Evolutionary conservation across 129 eudicot species (phyloP).

Genomic region (Gnaphalium uliginosum): DNA sequence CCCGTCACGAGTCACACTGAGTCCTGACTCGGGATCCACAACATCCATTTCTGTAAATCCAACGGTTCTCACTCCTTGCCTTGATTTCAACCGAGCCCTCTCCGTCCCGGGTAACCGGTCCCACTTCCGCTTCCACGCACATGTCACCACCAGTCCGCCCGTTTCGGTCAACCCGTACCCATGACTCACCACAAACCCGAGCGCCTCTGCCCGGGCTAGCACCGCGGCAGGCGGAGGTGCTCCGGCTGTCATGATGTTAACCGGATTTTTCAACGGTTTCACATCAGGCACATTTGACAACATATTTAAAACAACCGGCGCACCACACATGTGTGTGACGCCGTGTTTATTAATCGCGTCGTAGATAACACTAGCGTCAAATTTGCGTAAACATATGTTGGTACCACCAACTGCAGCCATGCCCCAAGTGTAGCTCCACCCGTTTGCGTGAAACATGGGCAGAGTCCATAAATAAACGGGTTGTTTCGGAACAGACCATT

Average conservation of each 20-base stretch:
- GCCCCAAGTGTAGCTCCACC: conserved; percentile 61
- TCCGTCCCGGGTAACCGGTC: conserved; percentile 40
- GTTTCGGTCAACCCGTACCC: conserved; percentile 64
- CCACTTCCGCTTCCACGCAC: conserved; percentile 55
- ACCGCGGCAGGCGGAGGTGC: conserved; percentile 57
- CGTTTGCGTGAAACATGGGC: conserved; percentile 62
- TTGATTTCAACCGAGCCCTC: conserved; percentile 42
- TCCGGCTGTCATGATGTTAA: conserved; percentile 47
- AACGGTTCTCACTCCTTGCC: conserved; percentile 54
- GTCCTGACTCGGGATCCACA: conserved; percentile 38
- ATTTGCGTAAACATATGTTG: conserved; percentile 50
- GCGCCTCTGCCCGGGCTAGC: conserved; percentile 40
- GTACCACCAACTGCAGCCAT: conserved; percentile 55
- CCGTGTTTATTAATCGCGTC: conserved; percentile 31
- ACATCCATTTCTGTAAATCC: conserved; percentile 44
- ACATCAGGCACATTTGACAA: conserved; percentile 32
- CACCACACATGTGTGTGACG: conserved; percentile 62
- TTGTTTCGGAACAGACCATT: conserved; percentile 54
- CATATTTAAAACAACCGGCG: conserved; percentile 63
- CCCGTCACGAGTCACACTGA: conserved; percentile 44
- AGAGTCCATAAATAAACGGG: conserved; percentile 58
- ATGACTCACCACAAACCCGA: conserved; percentile 49
- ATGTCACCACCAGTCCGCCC: conserved; percentile 47
- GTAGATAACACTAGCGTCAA: conserved; percentile 39
- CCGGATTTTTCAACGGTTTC: conserved; percentile 34